Evolutionary conservation across 2,329 filamentous ascomycete species (phyloP).

Genomic region (Scortechinia acanthostroma): DNA sequence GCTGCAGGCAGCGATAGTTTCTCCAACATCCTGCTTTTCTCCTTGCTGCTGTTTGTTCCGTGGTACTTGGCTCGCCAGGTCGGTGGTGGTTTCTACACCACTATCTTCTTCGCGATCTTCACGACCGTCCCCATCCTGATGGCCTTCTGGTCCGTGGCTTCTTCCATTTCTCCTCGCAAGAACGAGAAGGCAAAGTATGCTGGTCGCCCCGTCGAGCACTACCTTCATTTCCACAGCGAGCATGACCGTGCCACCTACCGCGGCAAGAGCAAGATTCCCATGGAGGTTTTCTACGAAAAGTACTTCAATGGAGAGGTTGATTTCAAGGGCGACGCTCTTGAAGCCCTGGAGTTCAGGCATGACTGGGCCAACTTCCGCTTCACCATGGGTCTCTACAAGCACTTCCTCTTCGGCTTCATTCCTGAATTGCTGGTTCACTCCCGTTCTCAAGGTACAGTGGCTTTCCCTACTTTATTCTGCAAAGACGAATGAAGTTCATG

Average conservation of each 20-base stretch:
- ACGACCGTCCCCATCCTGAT: constrained; percentile 73
- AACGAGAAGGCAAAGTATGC: constrained; percentile 87
- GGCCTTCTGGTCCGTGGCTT: constrained; percentile 75
- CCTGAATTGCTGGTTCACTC: constrained; percentile 90
- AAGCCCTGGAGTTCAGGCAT: constrained; percentile 86
- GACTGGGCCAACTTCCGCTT: constrained; percentile 96
- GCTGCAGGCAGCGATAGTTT: constrained; percentile 77
- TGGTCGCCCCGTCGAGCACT: constrained; percentile 82
- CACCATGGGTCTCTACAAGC: constrained; percentile 77
- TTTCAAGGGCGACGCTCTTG: constrained; percentile 87
- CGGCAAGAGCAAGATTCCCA: constrained; percentile 74
- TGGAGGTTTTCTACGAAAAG: constrained; percentile 95
- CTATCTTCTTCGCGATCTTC: constrained; percentile 77
- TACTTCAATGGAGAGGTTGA: constrained; percentile 94
- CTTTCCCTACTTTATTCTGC: background rate
- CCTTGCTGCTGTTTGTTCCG: constrained; percentile 64
- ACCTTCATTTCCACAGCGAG: constrained; percentile 72
- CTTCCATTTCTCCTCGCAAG: constrained; percentile 76
- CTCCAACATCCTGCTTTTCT: constrained; percentile 73
- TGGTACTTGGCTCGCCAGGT: constrained; percentile 77
- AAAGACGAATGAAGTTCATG: constrained; percentile 6
- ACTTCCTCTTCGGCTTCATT: constrained; percentile 80
- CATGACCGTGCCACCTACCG: constrained; percentile 58
- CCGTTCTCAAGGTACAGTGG: constrained; percentile 75
- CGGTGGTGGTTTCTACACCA: constrained; percentile 79